Conservation (phyloP, 176 grass and related monocot genomes). For the Zoysia pacifica region DNA sequence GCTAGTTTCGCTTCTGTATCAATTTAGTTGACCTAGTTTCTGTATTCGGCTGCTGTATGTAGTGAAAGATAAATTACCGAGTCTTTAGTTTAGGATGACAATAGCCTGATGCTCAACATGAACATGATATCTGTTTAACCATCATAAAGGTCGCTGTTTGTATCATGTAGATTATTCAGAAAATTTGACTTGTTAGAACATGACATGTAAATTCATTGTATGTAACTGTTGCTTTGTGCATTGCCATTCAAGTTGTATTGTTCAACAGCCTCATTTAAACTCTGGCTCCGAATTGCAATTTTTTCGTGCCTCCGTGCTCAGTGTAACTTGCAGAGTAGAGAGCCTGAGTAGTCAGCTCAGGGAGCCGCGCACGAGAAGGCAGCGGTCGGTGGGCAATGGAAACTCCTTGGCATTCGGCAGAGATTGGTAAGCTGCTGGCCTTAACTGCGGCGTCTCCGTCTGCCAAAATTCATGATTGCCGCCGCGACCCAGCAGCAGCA, state of each 20-base stretch:
- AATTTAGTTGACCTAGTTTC: conserved; percentile 49
- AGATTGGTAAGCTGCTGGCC: too few species aligned
- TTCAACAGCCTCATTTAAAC: neutral
- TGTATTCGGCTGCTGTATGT: conserved; percentile 36
- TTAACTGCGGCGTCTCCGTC: too few species aligned
- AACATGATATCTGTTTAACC: conserved; percentile 34
- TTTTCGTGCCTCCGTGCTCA: neutral
- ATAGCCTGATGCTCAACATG: conserved; percentile 44
- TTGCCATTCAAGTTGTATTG: conserved; percentile 2
- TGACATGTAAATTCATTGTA: conserved; percentile 21
- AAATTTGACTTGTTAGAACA: conserved; percentile 7
- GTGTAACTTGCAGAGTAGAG: neutral
- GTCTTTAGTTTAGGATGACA: conserved; percentile 47
- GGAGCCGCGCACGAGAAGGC: too few species aligned
- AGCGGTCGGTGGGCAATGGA: too few species aligned
- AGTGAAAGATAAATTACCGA: conserved; percentile 32
- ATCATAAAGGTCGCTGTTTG: conserved; percentile 4
- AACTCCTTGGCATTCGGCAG: too few species aligned
- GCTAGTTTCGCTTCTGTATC: conserved; percentile 27
- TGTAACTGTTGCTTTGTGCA: conserved; percentile 18
- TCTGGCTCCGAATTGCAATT: neutral
- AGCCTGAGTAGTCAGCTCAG: too few species aligned
- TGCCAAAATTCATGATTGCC: too few species aligned
- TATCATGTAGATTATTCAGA: conserved; percentile 42
- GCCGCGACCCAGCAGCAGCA: too few species aligned